Percentiles rank a stretch among this genome's conserved stretches.
Evolutionary conservation across 2,329 filamentous ascomycete genomes (phyloP).

Genomic region (Dactylonectria estremocensis): DNA sequence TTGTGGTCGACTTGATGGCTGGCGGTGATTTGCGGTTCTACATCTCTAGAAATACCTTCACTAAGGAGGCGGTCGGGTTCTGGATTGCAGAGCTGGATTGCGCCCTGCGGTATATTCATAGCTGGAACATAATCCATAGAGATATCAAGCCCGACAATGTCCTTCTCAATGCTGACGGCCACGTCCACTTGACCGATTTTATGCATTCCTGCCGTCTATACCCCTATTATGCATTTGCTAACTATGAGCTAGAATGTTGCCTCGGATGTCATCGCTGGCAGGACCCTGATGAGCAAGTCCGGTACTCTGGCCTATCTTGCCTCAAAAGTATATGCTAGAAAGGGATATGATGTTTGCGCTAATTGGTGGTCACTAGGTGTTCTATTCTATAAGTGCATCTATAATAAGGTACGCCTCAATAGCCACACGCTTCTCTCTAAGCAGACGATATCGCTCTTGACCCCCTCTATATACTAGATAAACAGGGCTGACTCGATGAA

Average conservation of each 20-base stretch:
- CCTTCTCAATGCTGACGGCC: constrained; percentile 87
- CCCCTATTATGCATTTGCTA: constrained; percentile 76
- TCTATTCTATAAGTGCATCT: constrained; percentile 99
- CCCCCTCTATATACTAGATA: neutral
- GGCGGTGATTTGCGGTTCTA: constrained; percentile 97
- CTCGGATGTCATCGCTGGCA: constrained; percentile 89
- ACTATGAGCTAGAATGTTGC: constrained; percentile 86
- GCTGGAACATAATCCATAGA: constrained; percentile 89
- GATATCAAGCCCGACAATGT: constrained; percentile 96
- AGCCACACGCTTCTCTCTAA: neutral
- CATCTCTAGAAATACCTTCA: constrained; percentile 97
- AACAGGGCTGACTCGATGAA: constrained; percentile 53
- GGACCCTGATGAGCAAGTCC: constrained; percentile 92
- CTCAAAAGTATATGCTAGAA: constrained; percentile 93
- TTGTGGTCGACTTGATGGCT: constrained; percentile 98
- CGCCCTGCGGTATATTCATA: constrained; percentile 88
- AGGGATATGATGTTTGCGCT: constrained; percentile 89
- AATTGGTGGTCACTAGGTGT: constrained; percentile 99
- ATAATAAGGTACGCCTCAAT: constrained; percentile 82
- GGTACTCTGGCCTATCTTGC: constrained; percentile 96
- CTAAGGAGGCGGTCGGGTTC: constrained; percentile 95
- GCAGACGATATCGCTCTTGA: neutral
- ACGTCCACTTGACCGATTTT: constrained; percentile 98
- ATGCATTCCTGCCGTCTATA: constrained; percentile 66
- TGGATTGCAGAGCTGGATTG: constrained; percentile 97